A percentile compares a stretch with the other conserved stretches of the same genome.
These are phyloP conservation scores for Emergomyces pasteurianus DNA, from an alignment of 2,329 filamentous ascomycete genomes.

Conservation along the genomic window DNA sequence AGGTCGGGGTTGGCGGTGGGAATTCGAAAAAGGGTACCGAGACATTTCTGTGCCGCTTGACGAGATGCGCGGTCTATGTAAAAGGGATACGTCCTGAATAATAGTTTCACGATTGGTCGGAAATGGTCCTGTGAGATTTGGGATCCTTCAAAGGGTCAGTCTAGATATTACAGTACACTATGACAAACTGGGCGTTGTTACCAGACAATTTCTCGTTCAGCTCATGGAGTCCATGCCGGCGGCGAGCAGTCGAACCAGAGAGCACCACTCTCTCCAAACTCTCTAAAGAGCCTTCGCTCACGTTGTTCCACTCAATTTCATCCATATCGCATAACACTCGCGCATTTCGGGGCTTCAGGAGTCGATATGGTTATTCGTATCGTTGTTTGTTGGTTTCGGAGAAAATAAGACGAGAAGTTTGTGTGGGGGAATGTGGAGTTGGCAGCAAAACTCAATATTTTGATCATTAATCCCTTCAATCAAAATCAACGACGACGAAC, in stretches of 20 bases:
- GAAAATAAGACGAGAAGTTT: background rate
- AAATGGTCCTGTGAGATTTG: slow-evolving; percentile 22
- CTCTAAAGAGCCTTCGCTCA: slow-evolving; percentile 30
- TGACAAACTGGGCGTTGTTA: slow-evolving; percentile 12
- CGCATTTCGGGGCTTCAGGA: slow-evolving; percentile 17
- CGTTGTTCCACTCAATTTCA: slow-evolving; percentile 33
- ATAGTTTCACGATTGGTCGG: slow-evolving; percentile 49
- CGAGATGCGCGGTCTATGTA: slow-evolving; percentile 81
- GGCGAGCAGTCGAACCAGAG: slow-evolving; percentile 31
- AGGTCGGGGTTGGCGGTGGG: slow-evolving; percentile 37
- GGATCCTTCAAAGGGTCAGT: slow-evolving; percentile 15
- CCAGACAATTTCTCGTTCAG: slow-evolving; percentile 33
- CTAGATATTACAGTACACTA: slow-evolving; percentile 6
- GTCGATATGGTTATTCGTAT: background rate
- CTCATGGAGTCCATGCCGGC: slow-evolving; percentile 30
- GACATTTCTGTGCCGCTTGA: slow-evolving; percentile 68
- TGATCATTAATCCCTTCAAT: too few species aligned
- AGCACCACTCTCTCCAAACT: slow-evolving; percentile 28
- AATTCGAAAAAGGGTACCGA: slow-evolving; percentile 55
- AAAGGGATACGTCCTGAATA: slow-evolving; percentile 78
- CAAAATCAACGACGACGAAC: too few species aligned
- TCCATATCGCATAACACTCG: slow-evolving; percentile 28
- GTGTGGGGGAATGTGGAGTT: too few species aligned
- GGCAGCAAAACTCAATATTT: background rate
- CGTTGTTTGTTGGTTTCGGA: background rate